These are phyloP conservation scores for Candida yuanshanica DNA, from an alignment of 805 yeast genomes.

Conservation along the genomic window DNA sequence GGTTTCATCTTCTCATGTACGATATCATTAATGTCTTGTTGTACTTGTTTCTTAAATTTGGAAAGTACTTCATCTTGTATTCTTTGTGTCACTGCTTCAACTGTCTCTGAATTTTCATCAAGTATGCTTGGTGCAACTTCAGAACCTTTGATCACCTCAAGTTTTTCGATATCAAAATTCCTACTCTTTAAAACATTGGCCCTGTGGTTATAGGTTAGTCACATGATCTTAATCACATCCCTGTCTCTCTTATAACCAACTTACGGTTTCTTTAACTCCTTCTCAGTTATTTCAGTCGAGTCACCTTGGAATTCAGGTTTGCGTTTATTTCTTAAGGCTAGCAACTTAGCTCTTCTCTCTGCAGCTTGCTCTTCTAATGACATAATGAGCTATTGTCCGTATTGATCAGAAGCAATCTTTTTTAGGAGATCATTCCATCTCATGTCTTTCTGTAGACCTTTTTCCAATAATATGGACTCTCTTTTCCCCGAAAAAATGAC, in stretches of 20 bases:
- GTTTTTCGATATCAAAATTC: slow-evolving; percentile 18
- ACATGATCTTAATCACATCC: no score
- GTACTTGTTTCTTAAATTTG: slow-evolving; percentile 14
- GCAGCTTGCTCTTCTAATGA: slow-evolving; percentile 24
- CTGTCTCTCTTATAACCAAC: no score
- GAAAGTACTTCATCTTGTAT: slow-evolving; percentile 24
- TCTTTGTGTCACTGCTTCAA: slow-evolving; percentile 29
- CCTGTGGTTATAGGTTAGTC: neutral
- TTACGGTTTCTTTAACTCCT: no score
- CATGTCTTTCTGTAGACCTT: neutral
- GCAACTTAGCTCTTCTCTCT: slow-evolving; percentile 26
- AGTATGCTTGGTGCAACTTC: slow-evolving; percentile 19
- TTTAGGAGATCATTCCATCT: neutral
- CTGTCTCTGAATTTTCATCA: slow-evolving; percentile 29
- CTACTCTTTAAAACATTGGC: slow-evolving; percentile 7
- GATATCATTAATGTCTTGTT: slow-evolving; percentile 1
- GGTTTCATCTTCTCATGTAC: slow-evolving; percentile 7
- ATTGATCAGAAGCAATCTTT: neutral
- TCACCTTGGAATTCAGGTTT: slow-evolving; percentile 2
- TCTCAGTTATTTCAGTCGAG: neutral
- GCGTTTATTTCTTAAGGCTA: slow-evolving; percentile 20
- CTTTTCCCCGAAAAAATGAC: neutral
- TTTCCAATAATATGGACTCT: neutral
- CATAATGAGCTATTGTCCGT: neutral
- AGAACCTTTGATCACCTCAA: slow-evolving; percentile 12